Evolutionary conservation across 441 rosid genomes (phyloP).

Genomic region (Erodium chrysanthum): DNA sequence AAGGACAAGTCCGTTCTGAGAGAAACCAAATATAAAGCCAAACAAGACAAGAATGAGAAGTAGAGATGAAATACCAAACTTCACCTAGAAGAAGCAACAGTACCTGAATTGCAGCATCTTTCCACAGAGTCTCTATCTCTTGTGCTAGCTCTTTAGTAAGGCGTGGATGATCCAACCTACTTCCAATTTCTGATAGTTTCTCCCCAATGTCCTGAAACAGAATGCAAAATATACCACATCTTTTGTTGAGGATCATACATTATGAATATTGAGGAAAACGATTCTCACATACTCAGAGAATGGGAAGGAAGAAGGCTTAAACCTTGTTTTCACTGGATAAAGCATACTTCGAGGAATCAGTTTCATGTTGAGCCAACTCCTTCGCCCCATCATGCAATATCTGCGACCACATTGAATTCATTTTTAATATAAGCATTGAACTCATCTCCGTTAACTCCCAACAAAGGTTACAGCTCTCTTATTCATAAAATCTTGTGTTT

Average conservation of each 20-base stretch:
- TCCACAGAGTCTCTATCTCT: conserved; percentile 79
- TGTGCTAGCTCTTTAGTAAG: conserved; percentile 64
- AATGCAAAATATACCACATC: no score
- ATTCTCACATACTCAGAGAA: no score
- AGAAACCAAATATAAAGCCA: neutral
- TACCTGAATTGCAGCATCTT: conserved; percentile 89
- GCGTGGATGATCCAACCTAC: conserved; percentile 57
- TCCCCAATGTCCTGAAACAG: conserved; percentile 48
- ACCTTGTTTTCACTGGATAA: conserved; percentile 70
- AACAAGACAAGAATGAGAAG: neutral
- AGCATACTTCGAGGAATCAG: conserved; percentile 49
- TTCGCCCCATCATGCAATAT: conserved; percentile 82
- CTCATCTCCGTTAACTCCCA: conserved; percentile 5
- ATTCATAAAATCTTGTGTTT: neutral
- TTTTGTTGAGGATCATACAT: conserved; percentile 24
- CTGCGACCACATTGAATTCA: conserved; percentile 34
- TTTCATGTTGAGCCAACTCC: conserved; percentile 76
- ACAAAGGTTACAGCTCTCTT: conserved; percentile 15
- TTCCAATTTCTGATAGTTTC: conserved; percentile 69
- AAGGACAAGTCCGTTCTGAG: neutral
- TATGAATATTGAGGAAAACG: no score
- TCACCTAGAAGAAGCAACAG: conserved; percentile 8
- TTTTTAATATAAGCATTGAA: conserved; percentile 17
- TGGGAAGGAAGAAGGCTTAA: neutral
- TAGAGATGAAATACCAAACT: neutral